Evolutionary conservation across 179 eudicot genomes (phyloP).

Genomic region (Silene coronaria): DNA sequence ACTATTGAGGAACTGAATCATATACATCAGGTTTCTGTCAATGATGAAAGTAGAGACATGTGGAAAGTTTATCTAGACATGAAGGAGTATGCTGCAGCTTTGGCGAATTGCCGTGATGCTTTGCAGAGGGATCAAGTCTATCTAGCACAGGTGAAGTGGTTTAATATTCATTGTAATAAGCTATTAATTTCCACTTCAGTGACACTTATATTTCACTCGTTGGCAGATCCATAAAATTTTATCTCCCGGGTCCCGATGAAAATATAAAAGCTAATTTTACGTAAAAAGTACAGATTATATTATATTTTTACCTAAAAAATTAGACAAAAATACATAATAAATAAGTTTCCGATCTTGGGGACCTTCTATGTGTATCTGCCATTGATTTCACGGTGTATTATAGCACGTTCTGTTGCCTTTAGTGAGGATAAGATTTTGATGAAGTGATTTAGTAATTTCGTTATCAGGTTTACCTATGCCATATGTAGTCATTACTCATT

Average conservation of each 20-base stretch:
- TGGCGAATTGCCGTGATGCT: constrained; percentile 80
- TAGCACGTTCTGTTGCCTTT: constrained; percentile 1
- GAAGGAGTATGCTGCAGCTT: constrained; percentile 85
- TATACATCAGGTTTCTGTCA: constrained; percentile 71
- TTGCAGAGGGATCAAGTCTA: constrained; percentile 97
- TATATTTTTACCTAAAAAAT: no score
- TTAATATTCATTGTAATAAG: not conserved
- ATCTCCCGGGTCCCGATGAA: no score
- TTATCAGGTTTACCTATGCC: constrained; percentile 4
- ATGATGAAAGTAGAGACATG: constrained; percentile 95
- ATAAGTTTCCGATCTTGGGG: no score
- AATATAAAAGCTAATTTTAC: no score
- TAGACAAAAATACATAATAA: no score
- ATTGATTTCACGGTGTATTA: not conserved
- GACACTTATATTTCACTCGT: not conserved
- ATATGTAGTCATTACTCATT: not conserved
- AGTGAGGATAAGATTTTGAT: not conserved
- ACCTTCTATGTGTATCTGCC: no score
- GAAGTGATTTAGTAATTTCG: not conserved
- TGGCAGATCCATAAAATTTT: no score
- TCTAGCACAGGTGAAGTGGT: constrained; percentile 64
- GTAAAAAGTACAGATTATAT: no score
- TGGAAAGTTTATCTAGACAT: constrained; percentile 93
- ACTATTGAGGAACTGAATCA: constrained; percentile 19
- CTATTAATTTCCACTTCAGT: not conserved